phyloP scores from a whole-genome alignment of 768 basidiomycete genomes.

The Auricularia sp. region DNA sequence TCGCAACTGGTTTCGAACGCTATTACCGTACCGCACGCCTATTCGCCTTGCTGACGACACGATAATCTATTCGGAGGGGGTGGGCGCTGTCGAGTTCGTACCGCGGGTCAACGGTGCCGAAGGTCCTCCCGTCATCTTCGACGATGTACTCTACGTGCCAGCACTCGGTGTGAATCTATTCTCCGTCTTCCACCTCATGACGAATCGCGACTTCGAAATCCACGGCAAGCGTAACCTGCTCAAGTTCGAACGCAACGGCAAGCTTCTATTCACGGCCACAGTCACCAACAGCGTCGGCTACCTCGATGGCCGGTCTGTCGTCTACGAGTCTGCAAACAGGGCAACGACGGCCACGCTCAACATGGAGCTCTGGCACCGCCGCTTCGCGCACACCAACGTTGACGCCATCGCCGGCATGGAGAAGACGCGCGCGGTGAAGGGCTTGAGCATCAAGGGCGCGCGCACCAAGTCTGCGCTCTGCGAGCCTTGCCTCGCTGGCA shows the following conservation, averaged over 20 bases:
- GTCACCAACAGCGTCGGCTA: constrained; percentile 17
- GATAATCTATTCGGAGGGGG: neutral
- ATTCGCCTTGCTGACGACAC: neutral
- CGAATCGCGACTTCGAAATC: constrained; percentile 8
- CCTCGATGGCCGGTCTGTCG: constrained; percentile 14
- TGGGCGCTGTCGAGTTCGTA: neutral
- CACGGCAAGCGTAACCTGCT: constrained; percentile 1
- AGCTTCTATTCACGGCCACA: constrained; percentile 15
- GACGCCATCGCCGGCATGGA: constrained; percentile 11
- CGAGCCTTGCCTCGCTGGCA: constrained; percentile 25
- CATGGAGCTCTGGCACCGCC: constrained; percentile 20
- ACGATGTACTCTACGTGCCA: constrained; percentile 6
- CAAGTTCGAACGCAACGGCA: neutral
- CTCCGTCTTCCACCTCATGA: constrained; percentile 9
- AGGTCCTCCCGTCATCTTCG: neutral
- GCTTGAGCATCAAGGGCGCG: constrained; percentile 13
- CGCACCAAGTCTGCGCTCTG: constrained; percentile 21
- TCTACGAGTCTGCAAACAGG: constrained; percentile 11
- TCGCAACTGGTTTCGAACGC: neutral
- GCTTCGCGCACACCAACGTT: constrained; percentile 21
- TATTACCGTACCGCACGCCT: neutral
- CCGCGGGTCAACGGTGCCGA: neutral
- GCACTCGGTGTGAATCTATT: constrained; percentile 4
- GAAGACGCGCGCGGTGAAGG: constrained; percentile 14
- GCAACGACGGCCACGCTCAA: constrained; percentile 12